Evolutionary conservation across 2,329 filamentous ascomycete genomes (phyloP), one percentile per base, ranked within the genome.

Genomic region (Emydomyces testavorans): DNA sequence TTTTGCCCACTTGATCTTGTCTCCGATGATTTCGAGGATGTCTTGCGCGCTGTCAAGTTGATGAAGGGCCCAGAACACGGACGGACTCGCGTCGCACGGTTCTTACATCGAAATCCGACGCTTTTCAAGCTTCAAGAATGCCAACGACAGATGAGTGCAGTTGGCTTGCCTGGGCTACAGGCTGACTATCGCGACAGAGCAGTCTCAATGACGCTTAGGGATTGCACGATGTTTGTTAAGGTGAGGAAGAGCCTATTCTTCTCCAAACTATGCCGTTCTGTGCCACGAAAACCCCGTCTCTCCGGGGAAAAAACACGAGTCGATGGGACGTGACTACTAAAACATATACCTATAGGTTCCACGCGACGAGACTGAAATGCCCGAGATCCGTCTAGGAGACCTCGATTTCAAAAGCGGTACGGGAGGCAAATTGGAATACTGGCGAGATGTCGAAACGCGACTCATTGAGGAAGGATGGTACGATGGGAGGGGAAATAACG

Each of bases 121-220:
- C 53, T 66, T 15, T 56, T 63, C 16, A 65, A 60, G 37, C 57
- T 68, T 15, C 56, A 61, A 11, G 55, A 58, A 2, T 57, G 61
- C 39, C 65, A 69, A 51, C 60, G 54, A 23, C 52, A 51, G 18
- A 57, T 65, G 58, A 59, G 58, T 32, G 58, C 62, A 16, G 62
- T 65, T 3, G 64, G 65, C 1, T 50, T 67, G 5, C 49, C 58
- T 20, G 66, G 68, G 2, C 62, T 65, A 6, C 56, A 60, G 15
- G 53, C 60, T n/a, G 54, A 62, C 39, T 62, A 63, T 28, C 60
- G 58, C 8, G 68, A 74, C 23, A 79, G 84, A 51, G 73, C 76
- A 10, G 69, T 85, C 5, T 83, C 83, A 48, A 90, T 90, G 85
- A 89, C 85, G 2, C 63, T 92, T 54, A 72, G 85, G 42, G 85